Conservation (phyloP, 768 basidiomycete species). For the Stropharia rugosoannulata region DNA sequence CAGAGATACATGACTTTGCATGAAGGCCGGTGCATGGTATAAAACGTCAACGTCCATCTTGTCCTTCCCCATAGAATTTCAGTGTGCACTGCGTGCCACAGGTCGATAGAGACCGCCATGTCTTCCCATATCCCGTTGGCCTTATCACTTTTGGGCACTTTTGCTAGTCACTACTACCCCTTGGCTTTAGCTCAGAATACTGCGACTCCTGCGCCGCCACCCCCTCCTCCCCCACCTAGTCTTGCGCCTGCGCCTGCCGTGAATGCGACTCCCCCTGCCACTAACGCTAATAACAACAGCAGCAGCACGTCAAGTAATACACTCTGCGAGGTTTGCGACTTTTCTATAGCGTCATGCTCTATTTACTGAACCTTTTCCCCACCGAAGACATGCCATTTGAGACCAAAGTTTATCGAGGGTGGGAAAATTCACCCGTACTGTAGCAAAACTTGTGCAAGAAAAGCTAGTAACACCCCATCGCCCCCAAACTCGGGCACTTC, state of each 20-base stretch:
- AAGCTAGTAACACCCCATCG: slow-evolving; percentile 29
- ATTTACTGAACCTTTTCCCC: slow-evolving; percentile 4
- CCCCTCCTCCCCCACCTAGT: slow-evolving; percentile 19
- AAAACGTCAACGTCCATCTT: slow-evolving; percentile 21
- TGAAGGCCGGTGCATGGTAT: slow-evolving; percentile 24
- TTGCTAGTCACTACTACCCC: slow-evolving; percentile 33
- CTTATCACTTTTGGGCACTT: slow-evolving; percentile 37
- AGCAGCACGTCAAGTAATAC: slow-evolving; percentile 9
- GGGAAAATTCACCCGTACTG: slow-evolving; percentile 57
- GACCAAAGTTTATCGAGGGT: slow-evolving; percentile 58
- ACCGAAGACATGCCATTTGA: slow-evolving; percentile 49
- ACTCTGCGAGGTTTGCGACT: slow-evolving; percentile 49
- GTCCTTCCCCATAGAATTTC: slow-evolving; percentile 10
- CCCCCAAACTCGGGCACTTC: slow-evolving; percentile 25
- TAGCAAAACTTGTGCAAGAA: slow-evolving; percentile 56
- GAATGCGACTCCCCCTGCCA: slow-evolving; percentile 24
- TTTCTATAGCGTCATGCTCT: not conserved
- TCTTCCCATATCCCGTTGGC: slow-evolving; percentile 45
- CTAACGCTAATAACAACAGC: slow-evolving; percentile 23
- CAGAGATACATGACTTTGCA: slow-evolving; percentile 5
- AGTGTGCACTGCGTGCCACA: slow-evolving; percentile 6
- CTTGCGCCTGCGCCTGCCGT: slow-evolving; percentile 30
- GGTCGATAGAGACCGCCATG: slow-evolving; percentile 24
- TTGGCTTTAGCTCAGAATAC: slow-evolving; percentile 26
- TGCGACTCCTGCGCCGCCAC: not conserved